phyloP scores from a whole-genome alignment of 192 early-diverging fungal genomes.

The Podila epicladia region DNA sequence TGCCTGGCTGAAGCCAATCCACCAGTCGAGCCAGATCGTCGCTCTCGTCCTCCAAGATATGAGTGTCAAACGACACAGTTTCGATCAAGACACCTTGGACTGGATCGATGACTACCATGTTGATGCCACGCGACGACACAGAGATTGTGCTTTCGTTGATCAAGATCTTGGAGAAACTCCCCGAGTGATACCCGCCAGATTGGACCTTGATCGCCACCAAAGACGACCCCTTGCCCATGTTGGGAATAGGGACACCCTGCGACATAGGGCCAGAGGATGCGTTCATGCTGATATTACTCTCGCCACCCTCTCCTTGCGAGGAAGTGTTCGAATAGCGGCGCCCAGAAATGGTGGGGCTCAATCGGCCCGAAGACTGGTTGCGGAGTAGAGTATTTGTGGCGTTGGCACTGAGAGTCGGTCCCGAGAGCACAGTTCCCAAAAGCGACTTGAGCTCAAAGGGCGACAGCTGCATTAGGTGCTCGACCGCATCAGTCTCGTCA shows the following conservation, averaged over 20 bases:
- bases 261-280: conserved; percentile 25
- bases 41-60: conserved; percentile 66
- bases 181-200: conserved; percentile 76
- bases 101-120: conserved; percentile 81
- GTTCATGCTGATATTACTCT: conserved; percentile 7
- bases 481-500: conserved; percentile 82
- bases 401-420: conserved; percentile 58
- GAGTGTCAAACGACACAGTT: conserved; percentile 77
- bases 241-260: conserved; percentile 30
- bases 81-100: conserved; percentile 74
- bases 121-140: conserved; percentile 74
- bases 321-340: conserved; percentile 2
- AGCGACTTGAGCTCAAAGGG: conserved; percentile 85
- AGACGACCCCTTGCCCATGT: conserved; percentile 51
- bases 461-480: conserved; percentile 82
- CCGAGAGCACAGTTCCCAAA: conserved; percentile 76
- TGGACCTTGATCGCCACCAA: conserved; percentile 69
- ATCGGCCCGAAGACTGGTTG: conserved; percentile 50
- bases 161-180: conserved; percentile 77
- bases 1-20: conserved; percentile 68
- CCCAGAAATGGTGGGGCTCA: conserved; percentile 39
- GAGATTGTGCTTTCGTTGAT: conserved; percentile 63
- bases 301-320: background rate
- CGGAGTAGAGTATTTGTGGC: conserved; percentile 54
- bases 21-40: conserved; percentile 77